These are phyloP conservation scores for Starmerella bombi DNA, from an alignment of 805 yeast genomes.

Conservation along the genomic window DNA sequence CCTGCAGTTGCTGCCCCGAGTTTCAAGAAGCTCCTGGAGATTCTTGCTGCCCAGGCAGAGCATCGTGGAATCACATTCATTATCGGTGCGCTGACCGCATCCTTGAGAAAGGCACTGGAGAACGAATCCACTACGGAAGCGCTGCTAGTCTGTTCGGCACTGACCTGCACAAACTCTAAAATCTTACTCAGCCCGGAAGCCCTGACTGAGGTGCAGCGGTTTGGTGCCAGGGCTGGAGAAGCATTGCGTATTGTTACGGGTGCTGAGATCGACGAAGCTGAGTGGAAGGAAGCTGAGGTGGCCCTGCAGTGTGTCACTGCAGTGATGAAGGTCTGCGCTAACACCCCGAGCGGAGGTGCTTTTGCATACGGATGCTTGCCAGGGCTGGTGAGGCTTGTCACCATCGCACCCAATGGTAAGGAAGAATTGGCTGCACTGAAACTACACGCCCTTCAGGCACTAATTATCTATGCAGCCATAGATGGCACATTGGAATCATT, in stretches of 20 bases:
- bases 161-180: constrained; percentile 13
- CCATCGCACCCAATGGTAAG: background rate
- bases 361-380: constrained; percentile 17
- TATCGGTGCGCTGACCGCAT: constrained; percentile 13
- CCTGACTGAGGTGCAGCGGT: constrained; percentile 3
- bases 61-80: constrained; percentile 9
- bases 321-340: constrained; percentile 29
- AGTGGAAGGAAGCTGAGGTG: constrained; percentile 24
- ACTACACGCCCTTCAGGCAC: constrained; percentile 9
- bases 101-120: constrained; percentile 15
- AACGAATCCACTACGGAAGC: constrained; percentile 9
- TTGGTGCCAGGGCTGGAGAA: constrained; percentile 25
- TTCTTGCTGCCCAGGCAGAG: constrained; percentile 12
- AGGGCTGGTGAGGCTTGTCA: constrained; percentile 2
- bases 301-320: constrained; percentile 52
- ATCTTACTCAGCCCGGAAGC: constrained; percentile 8
- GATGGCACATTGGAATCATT: constrained; percentile 6
- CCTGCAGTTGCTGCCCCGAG: constrained; percentile 37
- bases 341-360: constrained; percentile 8
- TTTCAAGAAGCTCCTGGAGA: constrained; percentile 34
- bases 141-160: constrained; percentile 14
- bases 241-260: background rate
- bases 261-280: background rate
- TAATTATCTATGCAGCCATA: constrained; percentile 14
- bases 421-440: background rate